Conservation (phyloP, 2,329 filamentous ascomycete genomes). For the Epichloe gansuensis region DNA sequence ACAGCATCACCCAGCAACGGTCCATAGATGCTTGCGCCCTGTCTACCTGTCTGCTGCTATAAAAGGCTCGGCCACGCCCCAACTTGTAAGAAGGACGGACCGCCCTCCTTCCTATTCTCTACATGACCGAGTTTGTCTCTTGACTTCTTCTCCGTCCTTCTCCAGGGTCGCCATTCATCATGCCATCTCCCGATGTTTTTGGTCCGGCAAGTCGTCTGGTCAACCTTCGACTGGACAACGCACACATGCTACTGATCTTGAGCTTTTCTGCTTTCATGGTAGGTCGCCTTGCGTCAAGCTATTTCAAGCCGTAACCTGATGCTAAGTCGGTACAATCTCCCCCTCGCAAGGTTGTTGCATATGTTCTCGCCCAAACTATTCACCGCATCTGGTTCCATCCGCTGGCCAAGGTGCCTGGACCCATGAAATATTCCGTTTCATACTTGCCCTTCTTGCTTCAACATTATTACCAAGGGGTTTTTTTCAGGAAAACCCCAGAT, state of each 20-base stretch:
- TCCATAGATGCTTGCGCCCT: too few relatives aligned
- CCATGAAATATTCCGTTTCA: conserved; percentile 11
- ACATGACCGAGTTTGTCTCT: too few relatives aligned
- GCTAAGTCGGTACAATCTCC: background rate
- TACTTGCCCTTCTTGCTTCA: conserved; percentile 11
- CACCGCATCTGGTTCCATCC: conserved; percentile 20
- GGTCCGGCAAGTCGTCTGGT: background rate
- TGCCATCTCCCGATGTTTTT: background rate
- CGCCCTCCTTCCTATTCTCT: too few relatives aligned
- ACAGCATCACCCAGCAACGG: too few relatives aligned
- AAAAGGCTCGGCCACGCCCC: too few relatives aligned
- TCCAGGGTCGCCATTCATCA: background rate
- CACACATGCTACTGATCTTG: background rate
- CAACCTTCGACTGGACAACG: background rate
- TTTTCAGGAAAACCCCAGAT: conserved; percentile 9
- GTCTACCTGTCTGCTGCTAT: too few relatives aligned
- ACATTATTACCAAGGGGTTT: conserved; percentile 9
- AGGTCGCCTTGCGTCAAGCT: background rate
- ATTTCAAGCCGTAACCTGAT: background rate
- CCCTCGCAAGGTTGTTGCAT: conserved; percentile 3
- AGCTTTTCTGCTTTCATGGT: background rate
- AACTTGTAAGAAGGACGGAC: too few relatives aligned
- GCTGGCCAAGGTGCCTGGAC: conserved; percentile 18
- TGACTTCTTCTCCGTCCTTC: too few relatives aligned
- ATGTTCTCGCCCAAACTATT: conserved; percentile 4